A percentile compares a stretch with the other conserved stretches of the same genome.
phyloP scores from a whole-genome alignment of 1,284 basidiomycete species.

The Heliocybe sulcata region DNA sequence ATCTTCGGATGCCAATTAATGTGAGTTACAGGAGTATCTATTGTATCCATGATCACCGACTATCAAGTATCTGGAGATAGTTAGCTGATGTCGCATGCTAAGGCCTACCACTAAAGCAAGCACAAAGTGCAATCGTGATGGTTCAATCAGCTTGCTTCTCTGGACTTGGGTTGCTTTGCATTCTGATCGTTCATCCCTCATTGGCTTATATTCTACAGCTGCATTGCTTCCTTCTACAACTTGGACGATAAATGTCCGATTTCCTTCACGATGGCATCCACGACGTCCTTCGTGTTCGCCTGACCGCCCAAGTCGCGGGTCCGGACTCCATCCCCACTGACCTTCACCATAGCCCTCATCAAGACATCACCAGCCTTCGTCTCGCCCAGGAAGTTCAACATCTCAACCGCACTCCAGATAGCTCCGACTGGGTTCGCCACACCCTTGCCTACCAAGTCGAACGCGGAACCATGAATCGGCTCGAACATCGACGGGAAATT shows the following conservation, averaged over 20 bases:
- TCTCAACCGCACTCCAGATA: conserved; percentile 54
- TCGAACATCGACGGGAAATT: conserved; percentile 39
- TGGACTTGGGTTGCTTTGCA: too few species aligned
- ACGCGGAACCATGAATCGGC: conserved; percentile 59
- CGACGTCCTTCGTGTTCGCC: conserved; percentile 8
- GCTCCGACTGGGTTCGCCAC: conserved; percentile 74
- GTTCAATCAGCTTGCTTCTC: too few species aligned
- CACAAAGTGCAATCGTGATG: too few species aligned
- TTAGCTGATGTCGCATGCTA: too few species aligned
- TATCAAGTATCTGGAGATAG: too few species aligned
- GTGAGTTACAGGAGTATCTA: too few species aligned
- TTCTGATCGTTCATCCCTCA: too few species aligned
- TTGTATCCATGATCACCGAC: too few species aligned
- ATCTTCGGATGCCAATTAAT: too few species aligned
- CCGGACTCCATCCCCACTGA: conserved; percentile 13
- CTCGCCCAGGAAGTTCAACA: conserved; percentile 46
- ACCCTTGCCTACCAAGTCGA: conserved; percentile 68
- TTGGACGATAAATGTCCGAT: not conserved
- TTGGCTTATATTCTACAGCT: too few species aligned
- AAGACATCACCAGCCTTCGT: conserved; percentile 39
- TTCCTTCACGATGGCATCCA: conserved; percentile 8
- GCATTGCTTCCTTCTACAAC: not conserved
- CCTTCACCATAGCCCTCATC: conserved; percentile 42
- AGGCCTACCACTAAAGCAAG: too few species aligned
- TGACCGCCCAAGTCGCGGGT: conserved; percentile 11